These are phyloP conservation scores for Aspergillus sparsus DNA, from an alignment of 495 filamentous ascomycete species.

Conservation along the genomic window DNA sequence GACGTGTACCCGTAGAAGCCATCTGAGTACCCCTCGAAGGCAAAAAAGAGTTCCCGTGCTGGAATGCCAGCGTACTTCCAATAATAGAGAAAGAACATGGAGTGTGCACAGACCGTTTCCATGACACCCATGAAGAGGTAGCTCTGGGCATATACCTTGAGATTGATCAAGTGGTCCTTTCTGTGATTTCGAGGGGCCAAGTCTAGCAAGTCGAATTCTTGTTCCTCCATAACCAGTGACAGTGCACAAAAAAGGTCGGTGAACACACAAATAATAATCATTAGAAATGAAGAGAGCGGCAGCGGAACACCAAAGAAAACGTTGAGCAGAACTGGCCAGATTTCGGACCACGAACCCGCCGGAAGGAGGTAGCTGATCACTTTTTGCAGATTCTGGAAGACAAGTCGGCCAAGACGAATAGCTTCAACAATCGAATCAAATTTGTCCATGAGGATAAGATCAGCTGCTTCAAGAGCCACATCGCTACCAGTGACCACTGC, in stretches of 20 bases:
- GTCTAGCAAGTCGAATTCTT: slow-evolving; percentile 68
- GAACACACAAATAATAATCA: slow-evolving; percentile 73
- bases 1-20: slow-evolving; percentile 51
- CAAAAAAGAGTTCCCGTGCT: slow-evolving; percentile 44
- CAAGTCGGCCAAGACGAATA: slow-evolving; percentile 58
- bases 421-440: slow-evolving; percentile 71
- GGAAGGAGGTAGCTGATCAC: slow-evolving; percentile 61
- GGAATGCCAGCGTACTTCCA: slow-evolving; percentile 48
- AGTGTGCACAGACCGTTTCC: slow-evolving; percentile 49
- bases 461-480: slow-evolving; percentile 77
- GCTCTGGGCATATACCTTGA: slow-evolving; percentile 51
- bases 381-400: slow-evolving; percentile 61
- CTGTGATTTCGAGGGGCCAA: slow-evolving; percentile 62
- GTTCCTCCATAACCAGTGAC: slow-evolving; percentile 66
- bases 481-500: slow-evolving; percentile 63
- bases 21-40: slow-evolving; percentile 47
- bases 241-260: slow-evolving; percentile 62
- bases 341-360: slow-evolving; percentile 69
- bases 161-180: slow-evolving; percentile 58
- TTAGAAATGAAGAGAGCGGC: slow-evolving; percentile 66
- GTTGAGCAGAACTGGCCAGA: slow-evolving; percentile 74
- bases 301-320: slow-evolving; percentile 71
- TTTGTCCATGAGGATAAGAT: slow-evolving; percentile 76
- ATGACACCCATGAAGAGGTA: slow-evolving; percentile 55
- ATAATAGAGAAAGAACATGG: slow-evolving; percentile 56